These are phyloP conservation scores for Pythium aristosporum DNA, from an alignment of 352 stramenopile genomes.

Conservation along the genomic window DNA sequence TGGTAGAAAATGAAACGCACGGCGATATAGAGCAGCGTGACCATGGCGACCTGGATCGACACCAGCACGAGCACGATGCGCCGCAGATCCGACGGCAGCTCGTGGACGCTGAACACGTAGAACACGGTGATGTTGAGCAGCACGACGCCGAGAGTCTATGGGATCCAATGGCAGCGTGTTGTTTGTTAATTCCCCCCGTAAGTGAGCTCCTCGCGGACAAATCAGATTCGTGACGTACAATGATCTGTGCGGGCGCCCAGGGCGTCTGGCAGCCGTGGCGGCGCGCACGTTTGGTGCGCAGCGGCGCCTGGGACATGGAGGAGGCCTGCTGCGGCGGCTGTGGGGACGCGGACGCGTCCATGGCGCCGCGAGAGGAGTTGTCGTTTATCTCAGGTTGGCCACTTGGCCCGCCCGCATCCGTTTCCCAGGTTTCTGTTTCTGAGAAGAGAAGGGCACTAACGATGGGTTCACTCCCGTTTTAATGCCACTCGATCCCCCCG, in stretches of 20 bases:
- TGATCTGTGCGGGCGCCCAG: slow-evolving; percentile 25
- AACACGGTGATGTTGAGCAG: slow-evolving; percentile 44
- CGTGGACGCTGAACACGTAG: slow-evolving; percentile 42
- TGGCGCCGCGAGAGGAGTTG: not conserved
- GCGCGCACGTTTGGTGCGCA: slow-evolving; percentile 17
- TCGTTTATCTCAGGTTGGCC: slow-evolving; percentile 7
- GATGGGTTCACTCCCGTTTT: slow-evolving; percentile 4
- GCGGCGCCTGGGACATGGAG: not conserved
- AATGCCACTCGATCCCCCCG: not conserved
- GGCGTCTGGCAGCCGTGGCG: slow-evolving; percentile 50
- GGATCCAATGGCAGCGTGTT: not conserved
- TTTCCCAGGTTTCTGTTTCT: slow-evolving; percentile 12
- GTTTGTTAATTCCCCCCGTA: not conserved
- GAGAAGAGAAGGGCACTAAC: slow-evolving; percentile 15
- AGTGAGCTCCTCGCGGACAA: not conserved
- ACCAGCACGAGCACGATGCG: slow-evolving; percentile 42
- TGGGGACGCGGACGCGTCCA: not conserved
- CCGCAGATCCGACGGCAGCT: slow-evolving; percentile 41
- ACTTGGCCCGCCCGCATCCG: not conserved
- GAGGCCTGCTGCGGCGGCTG: not conserved
- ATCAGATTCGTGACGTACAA: slow-evolving; percentile 12
- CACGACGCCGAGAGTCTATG: slow-evolving; percentile 40
- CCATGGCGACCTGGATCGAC: slow-evolving; percentile 40
- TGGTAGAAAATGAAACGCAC: slow-evolving; percentile 18
- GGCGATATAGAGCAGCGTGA: slow-evolving; percentile 30